phyloP scores from a whole-genome alignment of 805 yeast genomes.

The Pichia californica region DNA sequence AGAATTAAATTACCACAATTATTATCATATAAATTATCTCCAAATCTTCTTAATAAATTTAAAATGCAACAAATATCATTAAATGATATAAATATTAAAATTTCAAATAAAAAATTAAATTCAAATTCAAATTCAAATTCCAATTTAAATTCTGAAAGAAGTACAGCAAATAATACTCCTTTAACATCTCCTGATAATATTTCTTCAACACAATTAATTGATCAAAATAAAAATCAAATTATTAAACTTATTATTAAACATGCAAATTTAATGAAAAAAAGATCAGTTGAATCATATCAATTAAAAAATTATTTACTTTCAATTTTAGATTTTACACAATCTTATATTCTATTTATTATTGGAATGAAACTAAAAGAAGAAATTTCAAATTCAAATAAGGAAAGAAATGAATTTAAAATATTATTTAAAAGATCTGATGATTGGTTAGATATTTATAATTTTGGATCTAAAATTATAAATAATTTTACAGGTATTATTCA shows the following conservation, averaged over 20 bases:
- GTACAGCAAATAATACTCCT: neutral
- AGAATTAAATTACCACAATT: constrained; percentile 16
- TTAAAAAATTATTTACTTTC: constrained; percentile 11
- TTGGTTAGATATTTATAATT: neutral
- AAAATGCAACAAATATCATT: constrained; percentile 16
- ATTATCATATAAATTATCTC: constrained; percentile 17
- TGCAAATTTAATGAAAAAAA: constrained; percentile 16
- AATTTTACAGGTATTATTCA: constrained; percentile 16
- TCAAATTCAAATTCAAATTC: neutral
- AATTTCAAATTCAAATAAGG: neutral
- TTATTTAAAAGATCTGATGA: constrained; percentile 11
- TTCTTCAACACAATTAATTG: no score
- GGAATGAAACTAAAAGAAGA: constrained; percentile 20
- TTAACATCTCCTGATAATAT: neutral
- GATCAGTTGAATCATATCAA: constrained; percentile 11
- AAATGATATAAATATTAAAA: constrained; percentile 12
- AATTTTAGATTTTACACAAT: constrained; percentile 20
- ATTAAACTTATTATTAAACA: constrained; percentile 11
- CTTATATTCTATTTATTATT: constrained; percentile 21
- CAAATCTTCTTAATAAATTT: constrained; percentile 9
- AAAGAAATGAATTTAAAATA: constrained; percentile 13
- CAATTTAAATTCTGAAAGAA: neutral
- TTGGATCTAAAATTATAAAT: constrained; percentile 14
- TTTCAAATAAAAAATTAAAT: neutral
- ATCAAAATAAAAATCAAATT: neutral